These are phyloP conservation scores for Phaeotremella skinneri DNA, from an alignment of 768 basidiomycete genomes.

Conservation along the genomic window DNA sequence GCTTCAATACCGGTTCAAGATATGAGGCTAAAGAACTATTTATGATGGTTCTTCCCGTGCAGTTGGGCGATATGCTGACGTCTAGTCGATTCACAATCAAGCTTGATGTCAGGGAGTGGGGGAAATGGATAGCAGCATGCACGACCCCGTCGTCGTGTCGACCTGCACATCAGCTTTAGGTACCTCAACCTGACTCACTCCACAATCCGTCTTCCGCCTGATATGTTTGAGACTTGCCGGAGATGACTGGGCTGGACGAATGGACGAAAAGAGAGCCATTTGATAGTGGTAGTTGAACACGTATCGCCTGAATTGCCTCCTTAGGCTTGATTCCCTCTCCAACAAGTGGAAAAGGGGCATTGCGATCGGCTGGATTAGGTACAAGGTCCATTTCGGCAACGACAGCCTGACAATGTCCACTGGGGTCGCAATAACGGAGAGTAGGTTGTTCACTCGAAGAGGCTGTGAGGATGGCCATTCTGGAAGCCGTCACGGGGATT, in stretches of 20 bases:
- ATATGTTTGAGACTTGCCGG: not conserved
- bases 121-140: constrained; percentile 9
- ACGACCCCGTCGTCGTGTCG: not conserved
- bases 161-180: not conserved
- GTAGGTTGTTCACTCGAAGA: not conserved
- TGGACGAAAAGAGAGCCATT: constrained; percentile 3
- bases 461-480: constrained; percentile 11
- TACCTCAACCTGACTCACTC: constrained; percentile 5
- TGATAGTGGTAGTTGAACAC: not conserved
- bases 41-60: constrained; percentile 11
- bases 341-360: constrained; percentile 31
- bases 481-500: constrained; percentile 2
- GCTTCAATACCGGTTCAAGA: constrained; percentile 19
- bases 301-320: constrained; percentile 18
- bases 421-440: not conserved
- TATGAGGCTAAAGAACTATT: constrained; percentile 12
- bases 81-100: constrained; percentile 14
- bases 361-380: not conserved
- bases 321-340: constrained; percentile 38
- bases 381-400: not conserved
- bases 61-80: not conserved
- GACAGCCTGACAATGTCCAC: constrained; percentile 1
- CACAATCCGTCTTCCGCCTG: not conserved
- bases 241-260: not conserved
- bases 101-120: constrained; percentile 3